Conservation (phyloP, 1,139 yeast species). For the Pichia sp. region DNA sequence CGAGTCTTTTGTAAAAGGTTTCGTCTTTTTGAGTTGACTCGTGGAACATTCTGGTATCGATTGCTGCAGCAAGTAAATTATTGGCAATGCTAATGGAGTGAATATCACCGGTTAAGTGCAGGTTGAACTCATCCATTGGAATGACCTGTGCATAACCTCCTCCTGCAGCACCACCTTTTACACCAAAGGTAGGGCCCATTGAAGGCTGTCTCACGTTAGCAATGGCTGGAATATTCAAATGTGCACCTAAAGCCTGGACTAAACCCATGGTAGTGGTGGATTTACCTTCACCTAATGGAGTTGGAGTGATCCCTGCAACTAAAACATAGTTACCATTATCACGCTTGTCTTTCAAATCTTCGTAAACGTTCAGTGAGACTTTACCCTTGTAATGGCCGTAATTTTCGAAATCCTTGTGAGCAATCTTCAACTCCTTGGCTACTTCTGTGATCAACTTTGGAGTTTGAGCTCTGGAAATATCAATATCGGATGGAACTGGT, state of each 20-base stretch:
- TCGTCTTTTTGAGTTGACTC: constrained; percentile 64
- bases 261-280: constrained; percentile 77
- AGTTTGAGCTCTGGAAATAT: constrained; percentile 65
- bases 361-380: constrained; percentile 56
- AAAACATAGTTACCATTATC: constrained; percentile 66
- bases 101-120: constrained; percentile 82
- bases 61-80: constrained; percentile 76
- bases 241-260: constrained; percentile 78
- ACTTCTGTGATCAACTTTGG: constrained; percentile 64
- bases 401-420: constrained; percentile 61
- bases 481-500: constrained; percentile 78
- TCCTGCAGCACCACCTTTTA: constrained; percentile 88
- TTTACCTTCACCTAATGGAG: constrained; percentile 81
- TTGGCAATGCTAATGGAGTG: constrained; percentile 81
- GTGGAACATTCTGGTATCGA: constrained; percentile 81
- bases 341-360: constrained; percentile 54
- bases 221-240: constrained; percentile 60
- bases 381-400: constrained; percentile 76
- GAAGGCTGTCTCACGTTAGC: constrained; percentile 85
- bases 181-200: constrained; percentile 87
- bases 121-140: constrained; percentile 85
- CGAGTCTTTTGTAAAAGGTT: constrained; percentile 65
- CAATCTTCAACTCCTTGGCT: constrained; percentile 62
- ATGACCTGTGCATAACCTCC: constrained; percentile 84
- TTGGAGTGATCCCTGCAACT: constrained; percentile 80